Base-by-base conservation (phyloP, 164 flowering plant genomes). In the Paratinospora sagittata region DNA sequence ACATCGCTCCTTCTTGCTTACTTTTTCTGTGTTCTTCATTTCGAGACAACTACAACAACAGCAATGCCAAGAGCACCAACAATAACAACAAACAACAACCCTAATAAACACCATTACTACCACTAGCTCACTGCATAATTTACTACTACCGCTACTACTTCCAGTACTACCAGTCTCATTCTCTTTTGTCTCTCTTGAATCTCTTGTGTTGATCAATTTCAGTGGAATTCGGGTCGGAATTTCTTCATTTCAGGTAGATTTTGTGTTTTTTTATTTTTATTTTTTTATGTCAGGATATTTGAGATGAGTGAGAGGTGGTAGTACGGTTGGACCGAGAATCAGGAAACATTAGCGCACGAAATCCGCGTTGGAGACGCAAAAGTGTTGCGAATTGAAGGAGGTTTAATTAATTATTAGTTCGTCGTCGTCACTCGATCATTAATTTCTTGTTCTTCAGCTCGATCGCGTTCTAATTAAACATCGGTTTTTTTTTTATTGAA, bases 351-450 rank as follows among this genome's bases (percentile, higher is more conserved):
- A 39, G 33, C 68, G 52, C 52, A 33, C 16, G 64, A 65, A 52
- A 65, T 72, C 64, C 74, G 49, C 36, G 33, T 67, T 73, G 33
- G 66, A 34, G 60, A 67, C 60, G 37, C 13, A n/a, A 66, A 73
- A n/a, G 43, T 7, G 43, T 39, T 7, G 43, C 43, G 10, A 39
- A 8, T 3, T 0, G 43, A 39, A 39, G 10, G 43, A 8, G 10
- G 43, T 8, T 11, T 11, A n/a, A n/a, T n/a, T n/a, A n/a, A n/a
- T n/a, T n/a, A n/a, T n/a, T n/a, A n/a, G n/a, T n/a, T n/a, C n/a
- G n/a, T n/a, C n/a, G n/a, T n/a, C n/a, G n/a, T n/a, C n/a, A n/a
- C n/a, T n/a, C n/a, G n/a, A n/a, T n/a, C n/a, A n/a, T n/a, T n/a
- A n/a, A n/a, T n/a, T n/a, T n/a, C n/a, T n/a, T n/a, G n/a, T 39